Base-by-base conservation (phyloP, 2,329 filamentous ascomycete species). In the Aspergillus japonicus region DNA sequence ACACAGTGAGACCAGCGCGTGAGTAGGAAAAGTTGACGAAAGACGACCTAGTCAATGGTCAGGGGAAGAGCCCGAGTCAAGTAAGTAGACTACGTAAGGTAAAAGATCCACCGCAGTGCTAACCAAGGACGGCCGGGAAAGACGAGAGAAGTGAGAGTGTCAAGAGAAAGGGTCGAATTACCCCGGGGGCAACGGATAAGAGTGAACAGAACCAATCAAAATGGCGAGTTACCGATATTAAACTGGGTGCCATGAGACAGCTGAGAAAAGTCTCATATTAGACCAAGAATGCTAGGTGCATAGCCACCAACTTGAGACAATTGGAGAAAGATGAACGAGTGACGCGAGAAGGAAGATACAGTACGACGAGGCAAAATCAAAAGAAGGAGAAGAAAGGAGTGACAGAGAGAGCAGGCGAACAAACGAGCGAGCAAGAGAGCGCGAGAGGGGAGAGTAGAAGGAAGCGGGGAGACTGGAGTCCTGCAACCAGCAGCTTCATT, bases 391-490 rank as follows among this genome's bases (percentile, higher is more conserved):
- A 59, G 19, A 26, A 53, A 53, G 53, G 58, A 58, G 50, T 29
- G 44, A 56, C 54, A 56, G 61, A 63, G 59, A 58, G 50, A 58
- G 58, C 55, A 51, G 26, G 59, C 66, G 65, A 66, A 50, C 58
- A 64, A 62, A 54, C 51, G 23, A 54, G 47, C 24, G 53, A 61
- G 63, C 66, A 65, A 68, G 65, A 66, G 67, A 67, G 63, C 65
- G 62, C 62, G 58, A 50, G 60, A 56, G 56, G 59, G 50, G 61
- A 52, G 50, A 49, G 49, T 24, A 53, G 31, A 7, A 44, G 39
- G 39, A 42, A 24, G 50, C 54, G 47, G 47, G 19, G 47, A 52
- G 48, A 26, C 50, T 35, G 53, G 55, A 61, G 50, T 52, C 55
- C 54, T 42, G 54, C 51, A 47, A 42, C 56, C 57, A 47, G 57